Evolutionary conservation across 805 yeast genomes (phyloP), one percentile per base, ranked within the genome.

Genomic region (Hanseniaspora opuntiae): DNA sequence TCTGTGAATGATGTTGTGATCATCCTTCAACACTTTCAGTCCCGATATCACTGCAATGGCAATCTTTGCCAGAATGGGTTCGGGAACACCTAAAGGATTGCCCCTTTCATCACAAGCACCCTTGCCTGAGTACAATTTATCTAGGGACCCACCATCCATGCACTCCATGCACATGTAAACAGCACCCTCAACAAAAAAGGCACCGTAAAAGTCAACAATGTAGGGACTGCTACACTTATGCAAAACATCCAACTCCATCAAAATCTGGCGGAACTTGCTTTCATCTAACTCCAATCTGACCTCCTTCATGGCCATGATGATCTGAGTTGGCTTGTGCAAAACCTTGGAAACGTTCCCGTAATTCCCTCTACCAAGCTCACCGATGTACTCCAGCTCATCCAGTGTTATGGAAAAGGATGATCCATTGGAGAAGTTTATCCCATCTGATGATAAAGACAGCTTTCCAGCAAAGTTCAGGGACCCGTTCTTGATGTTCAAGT

Each of bases 91-190:
- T n/a, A 36, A 20, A 10, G 56, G 48, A 19, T 48, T 44, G 2
- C 41, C 49, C n/a, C 71, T 71, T 40, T 57, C 61, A 2, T 59
- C 60, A n/a, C 58, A 58, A 25, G 70, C 72, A 14, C 48, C 48
- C 30, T 51, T 51, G 5, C 54, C 46, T 3, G 80, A 83, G 66
- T 88, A 90, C 16, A 89, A 74, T 63, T 84, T 86, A 68, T 90
- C 96, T 56, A 90, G 70, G 0, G 96, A 86, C 0, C 96, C 96
- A 47, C 96, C 97, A 66, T 87, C 94, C 98, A 90, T 90, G 66
- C 81, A 86, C 69, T 90, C 98, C 77, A 90, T 90, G 69, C 97
- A 93, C 86, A 90, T 87, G 69, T 89, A 93, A 28, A 90, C 98
- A 0, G 97, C 96, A 46, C 97, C 96, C 68, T 93, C 98, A 33